Conservation (phyloP, 495 filamentous ascomycete genomes). For the Penicillium verhagenii region DNA sequence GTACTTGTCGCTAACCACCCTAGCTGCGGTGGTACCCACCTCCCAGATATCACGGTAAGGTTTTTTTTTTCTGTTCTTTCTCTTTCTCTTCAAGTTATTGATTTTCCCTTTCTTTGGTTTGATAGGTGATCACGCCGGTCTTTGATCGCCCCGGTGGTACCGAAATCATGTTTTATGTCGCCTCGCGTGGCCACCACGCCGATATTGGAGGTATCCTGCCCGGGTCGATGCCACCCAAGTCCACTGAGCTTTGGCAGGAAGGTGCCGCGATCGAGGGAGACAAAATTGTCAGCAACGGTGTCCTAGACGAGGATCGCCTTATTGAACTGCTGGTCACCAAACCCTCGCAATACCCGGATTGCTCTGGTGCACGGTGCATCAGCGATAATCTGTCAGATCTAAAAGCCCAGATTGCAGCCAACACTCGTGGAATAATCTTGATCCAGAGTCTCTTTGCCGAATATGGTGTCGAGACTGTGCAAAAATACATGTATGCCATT, state of each 20-base stretch:
- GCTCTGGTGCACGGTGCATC: slow-evolving; percentile 83
- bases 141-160: no score
- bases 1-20: slow-evolving; percentile 95
- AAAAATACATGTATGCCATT: slow-evolving; percentile 91
- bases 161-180: slow-evolving; percentile 79
- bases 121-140: no score
- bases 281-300: slow-evolving; percentile 85
- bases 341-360: slow-evolving; percentile 80
- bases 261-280: slow-evolving; percentile 90
- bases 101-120: no score
- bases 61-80: no score
- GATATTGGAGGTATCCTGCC: slow-evolving; percentile 95
- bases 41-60: slow-evolving; percentile 93
- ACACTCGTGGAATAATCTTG: slow-evolving; percentile 91
- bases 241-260: slow-evolving; percentile 87
- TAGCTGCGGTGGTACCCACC: slow-evolving; percentile 81
- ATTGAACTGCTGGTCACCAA: slow-evolving; percentile 77
- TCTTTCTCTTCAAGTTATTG: no score
- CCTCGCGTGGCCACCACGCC: slow-evolving; percentile 79
- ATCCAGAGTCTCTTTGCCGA: slow-evolving; percentile 81
- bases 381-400: slow-evolving; percentile 94
- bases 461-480: slow-evolving; percentile 84
- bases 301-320: slow-evolving; percentile 83
- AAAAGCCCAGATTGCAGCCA: slow-evolving; percentile 91
- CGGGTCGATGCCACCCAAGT: slow-evolving; percentile 94